These are phyloP conservation scores for Boehmeria nivea DNA, from an alignment of 306 rosid genomes.

Conservation along the genomic window DNA sequence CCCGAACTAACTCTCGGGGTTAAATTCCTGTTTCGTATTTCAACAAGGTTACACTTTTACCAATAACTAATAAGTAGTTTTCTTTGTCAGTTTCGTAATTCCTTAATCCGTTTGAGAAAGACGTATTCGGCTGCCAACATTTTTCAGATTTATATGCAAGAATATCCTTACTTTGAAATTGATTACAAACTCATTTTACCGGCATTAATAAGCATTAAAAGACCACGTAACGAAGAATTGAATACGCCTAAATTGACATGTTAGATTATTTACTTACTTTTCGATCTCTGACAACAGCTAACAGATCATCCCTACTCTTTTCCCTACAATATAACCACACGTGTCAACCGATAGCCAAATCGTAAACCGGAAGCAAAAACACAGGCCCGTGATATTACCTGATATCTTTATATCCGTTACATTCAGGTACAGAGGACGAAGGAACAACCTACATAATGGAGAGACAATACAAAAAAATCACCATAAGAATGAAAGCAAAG, in stretches of 20 bases:
- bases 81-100: too few relatives aligned
- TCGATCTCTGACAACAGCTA: constrained; percentile 42
- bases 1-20: too few relatives aligned
- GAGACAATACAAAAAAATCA: not conserved
- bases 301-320: constrained; percentile 48
- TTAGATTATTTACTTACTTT: constrained; percentile 44
- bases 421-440: constrained; percentile 39
- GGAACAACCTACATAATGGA: constrained; percentile 42
- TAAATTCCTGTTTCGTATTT: too few relatives aligned
- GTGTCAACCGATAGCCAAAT: constrained; percentile 10
- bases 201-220: not conserved
- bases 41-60: too few relatives aligned
- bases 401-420: constrained; percentile 52
- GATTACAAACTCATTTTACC: not conserved
- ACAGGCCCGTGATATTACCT: constrained; percentile 36
- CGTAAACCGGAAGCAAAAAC: not conserved
- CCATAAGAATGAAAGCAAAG: not conserved
- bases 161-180: not conserved
- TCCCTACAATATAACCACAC: constrained; percentile 37
- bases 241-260: not conserved
- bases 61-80: too few relatives aligned
- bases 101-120: too few relatives aligned
- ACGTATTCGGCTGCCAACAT: too few relatives aligned
- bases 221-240: too few relatives aligned
- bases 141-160: not conserved